Evolutionary conservation across 257 asterid species (phyloP).

Genomic region (Lantana camara): DNA sequence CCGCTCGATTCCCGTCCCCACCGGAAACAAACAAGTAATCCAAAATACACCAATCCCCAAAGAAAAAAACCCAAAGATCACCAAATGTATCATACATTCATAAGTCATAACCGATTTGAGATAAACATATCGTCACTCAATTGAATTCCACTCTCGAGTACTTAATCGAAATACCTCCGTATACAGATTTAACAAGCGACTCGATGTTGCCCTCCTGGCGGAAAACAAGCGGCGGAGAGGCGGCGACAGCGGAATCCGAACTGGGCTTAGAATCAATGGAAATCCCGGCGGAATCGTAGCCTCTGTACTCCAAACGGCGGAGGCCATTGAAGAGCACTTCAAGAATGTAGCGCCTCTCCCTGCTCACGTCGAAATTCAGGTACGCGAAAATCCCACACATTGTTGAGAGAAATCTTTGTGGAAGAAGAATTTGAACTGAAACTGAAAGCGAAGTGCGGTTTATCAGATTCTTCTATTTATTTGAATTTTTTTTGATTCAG

Average conservation of each 20-base stretch:
- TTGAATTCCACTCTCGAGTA: neutral
- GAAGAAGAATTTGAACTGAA: too few relatives aligned
- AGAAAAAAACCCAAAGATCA: neutral
- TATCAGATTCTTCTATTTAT: too few relatives aligned
- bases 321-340: slow-evolving; percentile 66
- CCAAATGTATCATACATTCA: neutral
- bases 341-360: slow-evolving; percentile 58
- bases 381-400: slow-evolving; percentile 79
- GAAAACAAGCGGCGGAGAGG: slow-evolving; percentile 62
- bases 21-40: neutral
- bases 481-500: neutral
- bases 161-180: slow-evolving; percentile 51
- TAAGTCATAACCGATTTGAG: neutral
- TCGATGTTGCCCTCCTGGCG: slow-evolving; percentile 87
- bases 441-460: too few relatives aligned
- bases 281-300: slow-evolving; percentile 74
- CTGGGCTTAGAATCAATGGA: slow-evolving; percentile 54
- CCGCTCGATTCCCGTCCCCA: neutral
- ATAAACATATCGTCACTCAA: too few relatives aligned
- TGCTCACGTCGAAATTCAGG: slow-evolving; percentile 52
- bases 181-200: slow-evolving; percentile 76
- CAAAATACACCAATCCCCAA: neutral
- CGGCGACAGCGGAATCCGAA: slow-evolving; percentile 16
- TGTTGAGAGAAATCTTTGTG: neutral
- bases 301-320: slow-evolving; percentile 71